Conservation (phyloP, 768 basidiomycete genomes). For the Russula foetens region DNA sequence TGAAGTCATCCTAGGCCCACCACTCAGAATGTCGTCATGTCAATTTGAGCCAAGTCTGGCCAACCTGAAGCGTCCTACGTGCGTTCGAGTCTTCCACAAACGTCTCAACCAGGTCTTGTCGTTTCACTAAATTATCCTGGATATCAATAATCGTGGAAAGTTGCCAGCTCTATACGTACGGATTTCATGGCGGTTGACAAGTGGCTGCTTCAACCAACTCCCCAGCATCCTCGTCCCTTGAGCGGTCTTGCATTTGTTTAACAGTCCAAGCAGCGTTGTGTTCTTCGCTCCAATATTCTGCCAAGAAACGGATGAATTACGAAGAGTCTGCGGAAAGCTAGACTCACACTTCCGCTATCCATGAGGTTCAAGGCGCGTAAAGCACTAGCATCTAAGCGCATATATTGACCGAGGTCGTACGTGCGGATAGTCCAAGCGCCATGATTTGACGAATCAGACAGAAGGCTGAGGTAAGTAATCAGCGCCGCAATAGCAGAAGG, state of each 20-base stretch:
- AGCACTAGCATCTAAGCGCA: conserved; percentile 94
- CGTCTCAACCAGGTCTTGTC: conserved; percentile 81
- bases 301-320: background rate
- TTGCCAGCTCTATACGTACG: conserved; percentile 36
- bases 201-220: conserved; percentile 92
- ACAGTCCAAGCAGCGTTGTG: conserved; percentile 77
- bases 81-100: conserved; percentile 74
- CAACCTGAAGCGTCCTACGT: conserved; percentile 66
- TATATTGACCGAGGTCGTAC: conserved; percentile 89
- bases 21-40: background rate
- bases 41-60: conserved; percentile 5
- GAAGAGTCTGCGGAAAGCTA: background rate
- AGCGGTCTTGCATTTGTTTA: conserved; percentile 95
- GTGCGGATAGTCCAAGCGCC: conserved; percentile 73
- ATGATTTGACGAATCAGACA: conserved; percentile 70
- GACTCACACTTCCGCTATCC: conserved; percentile 42
- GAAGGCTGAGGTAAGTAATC: conserved; percentile 71
- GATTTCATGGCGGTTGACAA: conserved; percentile 91
- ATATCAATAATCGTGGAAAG: background rate
- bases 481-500: conserved; percentile 78
- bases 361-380: conserved; percentile 82
- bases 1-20: conserved; percentile 61
- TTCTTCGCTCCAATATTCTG: conserved; percentile 64
- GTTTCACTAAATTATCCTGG: conserved; percentile 45
- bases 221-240: conserved; percentile 86